Base-by-base conservation (phyloP, 2,329 filamentous ascomycete species). In the Cordyceps farinosa region DNA sequence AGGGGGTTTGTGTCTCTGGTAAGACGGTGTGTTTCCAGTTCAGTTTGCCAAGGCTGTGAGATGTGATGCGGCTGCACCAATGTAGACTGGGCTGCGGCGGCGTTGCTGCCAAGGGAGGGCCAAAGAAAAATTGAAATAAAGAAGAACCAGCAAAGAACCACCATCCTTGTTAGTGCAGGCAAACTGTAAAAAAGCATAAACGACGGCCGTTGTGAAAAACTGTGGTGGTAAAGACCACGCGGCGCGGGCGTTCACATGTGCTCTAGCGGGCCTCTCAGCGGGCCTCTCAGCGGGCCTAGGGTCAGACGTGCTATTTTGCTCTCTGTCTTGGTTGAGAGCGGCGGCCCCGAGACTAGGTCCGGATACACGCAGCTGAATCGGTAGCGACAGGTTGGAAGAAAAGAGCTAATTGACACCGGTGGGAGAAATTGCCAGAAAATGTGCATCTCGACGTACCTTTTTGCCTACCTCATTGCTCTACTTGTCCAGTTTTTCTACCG, bases 321-420 rank as follows among this genome's bases (percentile, higher is more conserved):
- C 22, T 30, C 9, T 61, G 58, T 61, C 58, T 61, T 29, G 48
- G 47, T 29, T 45, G 58, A 9, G 34, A 61, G 29, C 58, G 58
- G 58, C 47, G 29, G 29, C 29, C 27, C 58, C 58, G 58, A 61
- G 58, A 34, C 38, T 11, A 4, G 38, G 38, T 7, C 9, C n/a
- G 22, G 22, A 22, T 7, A 8, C 11, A 22, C 10, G 9, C 8
- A 22, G 32, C 13, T 17, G 30, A 52, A 52, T 9, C 4, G 22
- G 22, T 22, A 22, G 1, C 22, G 22, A 22, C 22, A 22, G 22
- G 22, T 22, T 22, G 1, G 30, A 22, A 15, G 13, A 34, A 52
- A 34, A 52, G n/a, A 36, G n/a, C n/a, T 3, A 15, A 15, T 40
- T 13, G 13, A 15, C 9, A 40, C 10, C 38, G 13, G 38, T 15